Base-by-base conservation (phyloP, 257 asterid species). In the Datura wrightii region DNA sequence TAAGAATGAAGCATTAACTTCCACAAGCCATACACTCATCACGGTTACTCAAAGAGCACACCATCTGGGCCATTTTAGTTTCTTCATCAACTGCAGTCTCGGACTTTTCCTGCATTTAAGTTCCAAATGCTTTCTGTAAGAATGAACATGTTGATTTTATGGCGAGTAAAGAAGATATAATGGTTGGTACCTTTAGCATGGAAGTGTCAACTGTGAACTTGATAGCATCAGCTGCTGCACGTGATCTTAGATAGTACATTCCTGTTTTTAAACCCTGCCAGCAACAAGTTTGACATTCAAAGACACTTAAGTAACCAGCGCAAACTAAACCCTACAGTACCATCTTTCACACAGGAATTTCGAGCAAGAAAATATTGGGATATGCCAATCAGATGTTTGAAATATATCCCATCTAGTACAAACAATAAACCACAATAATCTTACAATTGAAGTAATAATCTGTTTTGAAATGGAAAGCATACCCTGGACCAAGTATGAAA, bases 221-320 rank as follows among this genome's bases (percentile, higher is more conserved):
- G 88, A 94, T 94, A 19, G 99, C 99, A 88, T 94, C 98, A 62
- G 98, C 98, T 65, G 98, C 98, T 69, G 99, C 97, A 0, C 97
- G 98, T 16, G 99, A 89, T 82, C 98, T 88, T 39, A 96, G 90
- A 84, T 93, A 96, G 88, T 96, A 96, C 99, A 96, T 93, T 80
- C 98, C 98, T 0, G 99, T 94, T 91, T 96, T 96, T 91, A 96
- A 82, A 39, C 98, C 99, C 99, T 94, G 89, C 79, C 53, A 34
- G 50, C 42, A 78, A 78, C 62, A 76, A 78, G 63, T 52, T 78
- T 5, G 10, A 34, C 31, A 8, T 15, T 50, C 31, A 34, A 14
- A 1, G 13, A 9, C 2, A 52, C 42, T 8, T 78, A 0, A 69
- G 78, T 7, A 41, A 39, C 16, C 9, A 10, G 15, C 13, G 6